These are phyloP conservation scores for Thuidium tamariscinum DNA, from an alignment of 225 moss, liverwort and hornwort genomes.

Conservation along the genomic window DNA sequence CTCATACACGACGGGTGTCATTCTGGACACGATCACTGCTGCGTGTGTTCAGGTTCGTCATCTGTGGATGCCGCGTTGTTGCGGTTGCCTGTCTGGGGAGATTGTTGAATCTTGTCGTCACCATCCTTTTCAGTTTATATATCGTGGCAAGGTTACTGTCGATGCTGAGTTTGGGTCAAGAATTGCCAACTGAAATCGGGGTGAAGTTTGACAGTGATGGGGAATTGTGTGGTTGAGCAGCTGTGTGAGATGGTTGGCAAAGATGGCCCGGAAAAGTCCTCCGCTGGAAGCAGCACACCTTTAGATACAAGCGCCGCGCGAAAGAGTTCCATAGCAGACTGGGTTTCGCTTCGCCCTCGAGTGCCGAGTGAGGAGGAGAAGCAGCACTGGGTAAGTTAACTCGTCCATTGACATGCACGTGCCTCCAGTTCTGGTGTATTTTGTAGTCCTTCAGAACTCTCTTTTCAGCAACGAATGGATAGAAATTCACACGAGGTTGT, in stretches of 20 bases:
- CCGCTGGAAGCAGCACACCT: conserved; percentile 8
- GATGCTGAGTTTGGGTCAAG: background rate
- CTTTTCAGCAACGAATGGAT: background rate
- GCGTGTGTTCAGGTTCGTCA: conserved; percentile 83
- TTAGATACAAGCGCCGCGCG: conserved; percentile 18
- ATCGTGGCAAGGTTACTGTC: background rate
- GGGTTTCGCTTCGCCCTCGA: conserved; percentile 81
- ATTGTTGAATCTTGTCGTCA: background rate
- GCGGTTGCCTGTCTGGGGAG: background rate
- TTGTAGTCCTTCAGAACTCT: background rate
- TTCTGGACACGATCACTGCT: conserved; percentile 93
- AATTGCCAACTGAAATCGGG: no score
- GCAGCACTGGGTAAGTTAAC: conserved; percentile 72
- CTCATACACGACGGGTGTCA: conserved; percentile 64
- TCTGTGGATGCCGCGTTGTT: background rate
- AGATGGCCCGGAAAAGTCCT: conserved; percentile 47
- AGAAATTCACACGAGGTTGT: background rate
- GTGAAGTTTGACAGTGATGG: background rate
- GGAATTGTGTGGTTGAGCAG: conserved; percentile 19
- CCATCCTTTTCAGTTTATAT: background rate
- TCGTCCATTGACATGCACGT: background rate
- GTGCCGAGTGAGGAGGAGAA: conserved; percentile 66
- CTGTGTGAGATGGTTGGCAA: conserved; percentile 90
- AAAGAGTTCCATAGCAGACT: conserved; percentile 71
- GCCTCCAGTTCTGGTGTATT: background rate